Percentiles rank a stretch among this genome's conserved stretches.
These are phyloP conservation scores for Fraxinus cuspidata DNA, from an alignment of 257 asterid genomes.

Conservation along the genomic window DNA sequence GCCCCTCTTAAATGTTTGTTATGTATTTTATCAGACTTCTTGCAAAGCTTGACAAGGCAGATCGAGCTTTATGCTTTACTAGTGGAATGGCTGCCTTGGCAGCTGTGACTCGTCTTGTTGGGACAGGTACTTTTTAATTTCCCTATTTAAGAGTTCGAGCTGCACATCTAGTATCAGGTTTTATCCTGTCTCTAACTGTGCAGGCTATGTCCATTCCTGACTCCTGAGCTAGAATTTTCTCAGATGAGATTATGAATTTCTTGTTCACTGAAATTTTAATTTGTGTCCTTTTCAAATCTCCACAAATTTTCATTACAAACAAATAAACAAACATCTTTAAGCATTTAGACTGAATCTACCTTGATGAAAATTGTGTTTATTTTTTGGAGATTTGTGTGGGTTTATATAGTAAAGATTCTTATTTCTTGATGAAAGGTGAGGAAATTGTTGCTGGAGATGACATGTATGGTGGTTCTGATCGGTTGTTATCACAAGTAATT, in stretches of 20 bases:
- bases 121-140: conserved; percentile 48
- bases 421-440: conserved; percentile 50
- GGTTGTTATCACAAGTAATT: conserved; percentile 73
- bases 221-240: conserved; percentile 2
- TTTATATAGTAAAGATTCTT: not conserved
- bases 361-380: conserved; percentile 1
- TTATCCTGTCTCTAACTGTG: not conserved
- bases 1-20: conserved; percentile 4
- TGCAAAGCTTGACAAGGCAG: conserved; percentile 92
- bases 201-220: not conserved
- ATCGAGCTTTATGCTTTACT: conserved; percentile 84
- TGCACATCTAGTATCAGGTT: not conserved
- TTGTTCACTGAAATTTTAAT: conserved; percentile 10
- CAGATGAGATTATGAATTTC: conserved; percentile 8
- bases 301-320: not conserved
- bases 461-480: conserved; percentile 97
- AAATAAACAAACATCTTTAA: not conserved
- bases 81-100: conserved; percentile 99
- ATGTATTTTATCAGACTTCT: conserved; percentile 58
- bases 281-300: not conserved
- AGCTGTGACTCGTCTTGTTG: conserved; percentile 80
- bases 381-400: not conserved
- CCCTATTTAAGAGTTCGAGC: conserved; percentile 12
- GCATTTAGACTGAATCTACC: not conserved
- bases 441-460: conserved; percentile 96